Evolutionary conservation across 768 basidiomycete genomes (phyloP), one percentile per base, ranked within the genome.

Genomic region (Strobilomyces echinocephalus): DNA sequence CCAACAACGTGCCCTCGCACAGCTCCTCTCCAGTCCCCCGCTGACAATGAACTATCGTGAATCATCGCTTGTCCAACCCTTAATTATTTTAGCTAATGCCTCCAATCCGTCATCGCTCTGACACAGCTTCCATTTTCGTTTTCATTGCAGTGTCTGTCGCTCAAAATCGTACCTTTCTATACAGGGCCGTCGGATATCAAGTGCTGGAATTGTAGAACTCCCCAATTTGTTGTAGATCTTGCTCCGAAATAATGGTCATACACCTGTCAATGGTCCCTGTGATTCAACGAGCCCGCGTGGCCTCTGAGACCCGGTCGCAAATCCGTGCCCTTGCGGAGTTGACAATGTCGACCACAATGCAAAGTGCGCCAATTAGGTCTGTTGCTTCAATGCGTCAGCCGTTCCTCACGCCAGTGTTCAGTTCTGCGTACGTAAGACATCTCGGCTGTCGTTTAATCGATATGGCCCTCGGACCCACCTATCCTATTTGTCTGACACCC

Each of bases 371-470:
- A 69, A 69, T 58, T 67, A 56, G 62, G 57, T 60, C 66, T 60
- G 60, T 65, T 66, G 53, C 68, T 57, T 61, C 62, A 61, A 58
- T 49, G 48, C 56, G 52, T 64, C 58, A 58, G 49, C 59, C 46
- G 48, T 56, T 57, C 68, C 62, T 69, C 62, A 63, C 60, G 68
- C 61, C 60, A 54, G 51, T 63, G 60, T 50, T 56, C 53, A 43
- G 67, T 57, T 56, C 48, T 57, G 60, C 52, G 49, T 72, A 70
- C 69, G 69, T 70, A 70, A 72, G 55, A 63, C 52, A 63, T 65
- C 58, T 70, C 68, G 67, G 66, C 55, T 72, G 65, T 56, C 62
- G 58, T 68, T 69, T 70, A 69, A 70, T 69, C 70, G 66, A 70
- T 66, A 67, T 69, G 62, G 65, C 61, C 61, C 63, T 70, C 67